Base-by-base conservation (phyloP, 2,329 filamentous ascomycete genomes). In the Lachnellula cervina region DNA sequence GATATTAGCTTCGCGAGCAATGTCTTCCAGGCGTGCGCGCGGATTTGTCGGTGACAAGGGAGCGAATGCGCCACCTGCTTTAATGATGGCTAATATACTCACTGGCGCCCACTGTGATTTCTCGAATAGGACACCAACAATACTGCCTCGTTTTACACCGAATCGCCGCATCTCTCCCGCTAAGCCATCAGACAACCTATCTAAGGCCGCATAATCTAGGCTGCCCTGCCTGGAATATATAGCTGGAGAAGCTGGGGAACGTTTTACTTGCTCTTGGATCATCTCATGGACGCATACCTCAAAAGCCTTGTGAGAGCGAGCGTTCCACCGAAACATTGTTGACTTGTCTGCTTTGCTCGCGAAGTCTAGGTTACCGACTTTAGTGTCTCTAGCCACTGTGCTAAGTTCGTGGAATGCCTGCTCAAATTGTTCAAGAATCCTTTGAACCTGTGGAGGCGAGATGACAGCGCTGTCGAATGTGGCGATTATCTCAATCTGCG, bases 401-500 rank as follows among this genome's bases (percentile, higher is more conserved):
- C 35, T 45, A n/a, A 55, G 21, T 44, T 38, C 37, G 5, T 21
- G 11, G 21, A 55, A 9, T 8, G 50, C n/a, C 9, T 40, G 8
- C 34, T 48, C 44, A 17, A 54, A 49, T 42, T 54, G 51, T 38
- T 49, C 11, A 2, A 54, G 19, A 23, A 54, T 14, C 17, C 51
- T 42, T 8, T 54, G 13, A n/a, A 54, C 37, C 16, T 48, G 35
- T 8, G 23, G 16, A 7, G 16, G 23, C 14, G 17, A 14, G 3
- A 54, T 28, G 6, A 49, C 28, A 17, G 62, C 67, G 51, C 58
- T 68, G 43, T 76, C 74, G 42, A 75, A 76, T 57, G 69, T 75
- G 2, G 73, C 73, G 17, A 70, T 71, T 13, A 76, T 68, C 47
- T 72, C 63, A 52, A 77, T 72, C 1, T 73, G 72, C 75, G 23